phyloP scores from a whole-genome alignment of 441 rosid genomes.

The Jatropha podagrica region DNA sequence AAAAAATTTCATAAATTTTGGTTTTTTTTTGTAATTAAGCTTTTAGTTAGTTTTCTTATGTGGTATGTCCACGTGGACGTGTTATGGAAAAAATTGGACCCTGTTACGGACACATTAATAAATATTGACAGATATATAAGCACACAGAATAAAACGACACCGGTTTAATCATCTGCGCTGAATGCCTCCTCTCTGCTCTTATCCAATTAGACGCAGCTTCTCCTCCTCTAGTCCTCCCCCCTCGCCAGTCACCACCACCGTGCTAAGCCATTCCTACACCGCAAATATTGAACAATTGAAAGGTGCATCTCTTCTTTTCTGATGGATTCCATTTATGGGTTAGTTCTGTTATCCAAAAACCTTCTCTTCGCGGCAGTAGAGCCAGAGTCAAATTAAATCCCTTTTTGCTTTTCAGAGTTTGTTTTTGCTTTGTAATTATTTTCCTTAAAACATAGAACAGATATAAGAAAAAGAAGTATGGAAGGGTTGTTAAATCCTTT shows the following conservation, averaged over 20 bases:
- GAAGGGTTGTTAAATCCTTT: conserved; percentile 38
- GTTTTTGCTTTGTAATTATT: neutral
- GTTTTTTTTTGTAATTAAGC: no score
- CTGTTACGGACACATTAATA: no score
- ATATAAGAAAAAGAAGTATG: conserved; percentile 21
- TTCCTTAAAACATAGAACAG: conserved; percentile 10
- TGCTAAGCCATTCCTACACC: neutral
- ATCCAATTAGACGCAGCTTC: neutral
- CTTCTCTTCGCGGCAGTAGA: neutral
- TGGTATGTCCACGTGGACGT: no score
- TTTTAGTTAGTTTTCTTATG: no score
- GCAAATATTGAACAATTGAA: neutral
- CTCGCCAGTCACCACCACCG: neutral
- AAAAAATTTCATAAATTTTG: no score
- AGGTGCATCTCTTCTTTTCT: conserved; percentile 7
- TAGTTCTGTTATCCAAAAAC: neutral
- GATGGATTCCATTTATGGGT: conserved; percentile 6
- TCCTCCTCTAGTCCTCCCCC: neutral
- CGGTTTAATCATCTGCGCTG: neutral
- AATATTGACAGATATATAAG: no score
- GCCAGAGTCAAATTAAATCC: neutral
- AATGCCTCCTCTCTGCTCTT: neutral
- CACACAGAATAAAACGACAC: neutral
- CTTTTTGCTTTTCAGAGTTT: conserved; percentile 6
- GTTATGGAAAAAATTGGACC: no score